Evolutionary conservation across 2,329 filamentous ascomycete genomes (phyloP).

Genomic region (Apiospora hydei): DNA sequence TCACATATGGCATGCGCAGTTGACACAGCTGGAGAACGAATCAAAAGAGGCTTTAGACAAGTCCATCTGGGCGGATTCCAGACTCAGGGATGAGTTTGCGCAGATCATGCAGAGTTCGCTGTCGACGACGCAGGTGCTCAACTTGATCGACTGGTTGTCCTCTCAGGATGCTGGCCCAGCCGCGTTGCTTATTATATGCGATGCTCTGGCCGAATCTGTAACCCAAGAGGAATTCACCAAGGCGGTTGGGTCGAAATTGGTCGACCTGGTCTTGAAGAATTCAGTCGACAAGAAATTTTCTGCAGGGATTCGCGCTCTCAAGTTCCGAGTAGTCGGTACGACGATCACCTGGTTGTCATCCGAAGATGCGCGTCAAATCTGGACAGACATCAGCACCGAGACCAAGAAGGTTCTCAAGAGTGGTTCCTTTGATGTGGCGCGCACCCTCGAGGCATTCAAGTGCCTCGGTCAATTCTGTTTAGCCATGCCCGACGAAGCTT

Average conservation of each 20-base stretch:
- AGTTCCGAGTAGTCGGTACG: conserved; percentile 39
- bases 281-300: conserved; percentile 33
- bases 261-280: conserved; percentile 41
- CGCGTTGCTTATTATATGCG: conserved; percentile 45
- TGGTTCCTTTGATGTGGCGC: conserved; percentile 31
- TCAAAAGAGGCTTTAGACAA: conserved; percentile 29
- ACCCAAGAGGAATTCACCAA: conserved; percentile 43
- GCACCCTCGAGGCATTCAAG: conserved; percentile 41
- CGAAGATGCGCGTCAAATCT: conserved; percentile 36
- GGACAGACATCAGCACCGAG: conserved; percentile 35
- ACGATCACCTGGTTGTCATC: conserved; percentile 39
- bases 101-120: conserved; percentile 45
- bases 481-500: conserved; percentile 37
- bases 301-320: conserved; percentile 36
- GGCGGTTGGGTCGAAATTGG: conserved; percentile 41
- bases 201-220: conserved; percentile 47
- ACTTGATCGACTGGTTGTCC: conserved; percentile 45
- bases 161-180: conserved; percentile 33
- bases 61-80: conserved; percentile 39
- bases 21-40: conserved; percentile 31
- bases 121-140: conserved; percentile 45
- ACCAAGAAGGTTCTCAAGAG: conserved; percentile 38
- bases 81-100: conserved; percentile 37
- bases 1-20: conserved; percentile 45
- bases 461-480: conserved; percentile 40